Conservation (phyloP, 2,329 filamentous ascomycete species). For the Harringtonia aguacate region DNA sequence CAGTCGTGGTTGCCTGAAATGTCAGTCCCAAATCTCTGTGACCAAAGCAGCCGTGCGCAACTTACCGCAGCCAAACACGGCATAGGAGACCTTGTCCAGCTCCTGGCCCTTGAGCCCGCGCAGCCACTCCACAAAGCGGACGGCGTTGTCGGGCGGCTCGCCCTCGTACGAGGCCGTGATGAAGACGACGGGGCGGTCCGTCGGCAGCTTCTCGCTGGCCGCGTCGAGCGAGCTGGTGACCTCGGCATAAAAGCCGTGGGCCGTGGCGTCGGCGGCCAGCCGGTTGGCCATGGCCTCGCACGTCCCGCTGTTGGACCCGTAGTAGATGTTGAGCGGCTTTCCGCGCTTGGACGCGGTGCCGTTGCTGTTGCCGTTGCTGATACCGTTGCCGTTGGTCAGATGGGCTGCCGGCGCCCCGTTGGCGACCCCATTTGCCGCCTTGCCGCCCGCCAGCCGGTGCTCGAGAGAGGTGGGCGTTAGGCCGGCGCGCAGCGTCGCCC, state of each 20-base stretch:
- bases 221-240: constrained; percentile 54
- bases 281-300: constrained; percentile 59
- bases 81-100: constrained; percentile 48
- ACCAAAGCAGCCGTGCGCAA: too few relatives aligned
- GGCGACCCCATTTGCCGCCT: constrained; percentile 21
- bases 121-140: constrained; percentile 58
- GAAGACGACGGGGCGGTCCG: constrained; percentile 50
- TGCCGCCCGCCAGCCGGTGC: constrained; percentile 33
- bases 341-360: constrained; percentile 19
- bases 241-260: constrained; percentile 18
- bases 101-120: constrained; percentile 34
- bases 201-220: constrained; percentile 54
- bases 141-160: constrained; percentile 61
- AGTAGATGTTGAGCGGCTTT: constrained; percentile 52
- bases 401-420: constrained; percentile 24
- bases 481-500: constrained; percentile 51
- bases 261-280: constrained; percentile 32
- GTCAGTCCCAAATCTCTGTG: too few relatives aligned
- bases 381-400: background rate
- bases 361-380: background rate
- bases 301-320: constrained; percentile 48
- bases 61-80: constrained; percentile 55
- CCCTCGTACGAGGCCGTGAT: constrained; percentile 64
- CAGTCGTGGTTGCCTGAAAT: constrained; percentile 27
- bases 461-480: constrained; percentile 36